Evolutionary conservation across 2,329 filamentous ascomycete genomes (phyloP).

Genomic region (Diatrype stigma): DNA sequence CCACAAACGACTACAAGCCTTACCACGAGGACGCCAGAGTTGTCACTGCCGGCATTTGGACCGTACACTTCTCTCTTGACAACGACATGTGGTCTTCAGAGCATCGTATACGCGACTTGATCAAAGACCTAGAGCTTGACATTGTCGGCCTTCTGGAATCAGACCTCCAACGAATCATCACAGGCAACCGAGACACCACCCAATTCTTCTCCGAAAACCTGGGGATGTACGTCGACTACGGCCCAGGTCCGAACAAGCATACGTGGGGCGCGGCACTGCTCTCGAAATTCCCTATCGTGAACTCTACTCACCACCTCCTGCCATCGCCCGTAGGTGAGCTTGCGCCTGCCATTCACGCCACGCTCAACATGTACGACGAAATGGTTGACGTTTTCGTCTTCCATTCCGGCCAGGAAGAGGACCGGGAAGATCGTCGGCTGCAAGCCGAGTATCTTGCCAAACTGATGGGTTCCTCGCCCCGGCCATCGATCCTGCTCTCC

Average conservation of each 20-base stretch:
- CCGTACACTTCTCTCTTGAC: constrained; percentile 94
- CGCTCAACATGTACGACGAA: constrained; percentile 85
- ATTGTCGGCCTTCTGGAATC: constrained; percentile 92
- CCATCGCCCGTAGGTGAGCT: constrained; percentile 92
- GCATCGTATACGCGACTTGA: constrained; percentile 83
- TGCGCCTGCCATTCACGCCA: constrained; percentile 95
- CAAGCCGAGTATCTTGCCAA: constrained; percentile 83
- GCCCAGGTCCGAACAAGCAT: constrained; percentile 96
- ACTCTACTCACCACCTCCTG: constrained; percentile 92
- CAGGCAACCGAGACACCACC: constrained; percentile 96
- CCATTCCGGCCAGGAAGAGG: constrained; percentile 97
- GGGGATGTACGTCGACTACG: constrained; percentile 98
- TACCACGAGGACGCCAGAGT: constrained; percentile 85
- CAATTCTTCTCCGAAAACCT: constrained; percentile 94
- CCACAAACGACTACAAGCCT: constrained; percentile 83
- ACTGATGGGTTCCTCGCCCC: constrained; percentile 77
- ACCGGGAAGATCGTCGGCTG: constrained; percentile 82
- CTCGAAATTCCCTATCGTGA: constrained; percentile 96
- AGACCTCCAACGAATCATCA: constrained; percentile 95
- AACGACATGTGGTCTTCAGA: constrained; percentile 99
- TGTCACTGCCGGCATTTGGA: constrained; percentile 96
- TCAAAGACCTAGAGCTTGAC: constrained; percentile 94
- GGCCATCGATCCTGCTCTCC: constrained; percentile 79
- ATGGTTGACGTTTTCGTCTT: constrained; percentile 94
- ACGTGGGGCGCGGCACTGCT: constrained; percentile 93